Percentiles rank a stretch among this genome's conserved stretches.
phyloP scores from a whole-genome alignment of 164 flowering plant genomes.

The Umbilicus rupestris region DNA sequence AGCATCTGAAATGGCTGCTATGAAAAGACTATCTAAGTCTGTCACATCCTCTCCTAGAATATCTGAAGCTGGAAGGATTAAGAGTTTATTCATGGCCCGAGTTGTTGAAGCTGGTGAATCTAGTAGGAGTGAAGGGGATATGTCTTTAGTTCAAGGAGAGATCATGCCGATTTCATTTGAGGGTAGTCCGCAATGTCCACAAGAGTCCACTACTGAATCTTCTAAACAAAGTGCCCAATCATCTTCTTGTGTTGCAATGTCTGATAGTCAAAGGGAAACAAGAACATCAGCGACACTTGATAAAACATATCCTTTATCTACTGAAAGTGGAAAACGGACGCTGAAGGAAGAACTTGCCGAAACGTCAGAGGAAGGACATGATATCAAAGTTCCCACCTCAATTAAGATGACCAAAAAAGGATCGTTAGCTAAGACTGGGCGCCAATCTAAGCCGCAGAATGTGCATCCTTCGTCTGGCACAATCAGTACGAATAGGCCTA shows the following conservation, averaged over 20 bases:
- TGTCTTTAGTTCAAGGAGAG: constrained; percentile 13
- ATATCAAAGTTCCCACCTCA: constrained; percentile 7
- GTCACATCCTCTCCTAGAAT: constrained; percentile 6
- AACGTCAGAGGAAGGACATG: constrained; percentile 9
- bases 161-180: constrained; percentile 2
- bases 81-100: constrained; percentile 13
- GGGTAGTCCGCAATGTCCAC: background rate
- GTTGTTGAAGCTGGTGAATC: constrained; percentile 14
- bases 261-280: background rate
- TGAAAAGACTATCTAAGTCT: constrained; percentile 18
- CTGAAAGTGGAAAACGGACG: constrained; percentile 14
- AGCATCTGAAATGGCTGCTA: constrained; percentile 29
- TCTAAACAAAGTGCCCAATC: constrained; percentile 18
- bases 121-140: constrained; percentile 9
- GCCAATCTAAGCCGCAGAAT: constrained; percentile 24
- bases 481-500: constrained; percentile 14
- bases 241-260: constrained; percentile 16
- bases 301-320: constrained; percentile 10
- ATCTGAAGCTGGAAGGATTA: constrained; percentile 17
- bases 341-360: constrained; percentile 7
- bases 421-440: constrained; percentile 19
- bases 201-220: constrained; percentile 12
- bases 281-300: background rate
- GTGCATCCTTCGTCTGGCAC: constrained; percentile 15
- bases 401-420: constrained; percentile 19